These are phyloP conservation scores for Avicennia marina DNA, from an alignment of 257 asterid genomes.

Conservation along the genomic window DNA sequence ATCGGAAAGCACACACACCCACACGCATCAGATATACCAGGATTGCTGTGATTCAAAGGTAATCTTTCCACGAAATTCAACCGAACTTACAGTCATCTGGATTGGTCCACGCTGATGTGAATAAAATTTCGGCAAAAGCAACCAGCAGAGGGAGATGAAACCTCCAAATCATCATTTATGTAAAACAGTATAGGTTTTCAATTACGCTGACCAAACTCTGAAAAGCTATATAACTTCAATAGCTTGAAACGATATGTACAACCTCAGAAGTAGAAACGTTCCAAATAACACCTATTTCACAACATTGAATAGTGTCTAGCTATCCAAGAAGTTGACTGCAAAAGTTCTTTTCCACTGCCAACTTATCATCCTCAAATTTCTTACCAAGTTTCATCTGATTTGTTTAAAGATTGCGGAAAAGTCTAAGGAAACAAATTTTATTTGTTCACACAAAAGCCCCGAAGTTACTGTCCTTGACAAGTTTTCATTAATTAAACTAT, in stretches of 20 bases:
- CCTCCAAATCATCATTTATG: neutral
- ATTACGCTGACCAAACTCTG: neutral
- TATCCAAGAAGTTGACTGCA: conserved; percentile 5
- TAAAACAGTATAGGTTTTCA: conserved; percentile 7
- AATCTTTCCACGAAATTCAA: neutral
- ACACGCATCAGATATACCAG: neutral
- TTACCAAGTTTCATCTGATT: conserved; percentile 9
- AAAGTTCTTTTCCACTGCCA: neutral
- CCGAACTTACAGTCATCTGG: conserved; percentile 41
- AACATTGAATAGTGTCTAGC: conserved; percentile 8
- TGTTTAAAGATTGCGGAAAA: conserved; percentile 7
- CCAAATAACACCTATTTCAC: neutral
- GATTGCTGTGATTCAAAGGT: too few relatives aligned
- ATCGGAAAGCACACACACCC: too few relatives aligned
- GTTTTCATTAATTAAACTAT: neutral
- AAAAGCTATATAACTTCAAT: neutral
- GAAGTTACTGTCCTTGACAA: conserved; percentile 1
- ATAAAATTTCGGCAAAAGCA: conserved; percentile 30
- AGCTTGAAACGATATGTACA: neutral
- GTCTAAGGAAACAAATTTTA: conserved; percentile 20
- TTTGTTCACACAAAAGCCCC: conserved; percentile 13
- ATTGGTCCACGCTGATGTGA: conserved; percentile 42
- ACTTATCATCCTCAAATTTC: conserved; percentile 6
- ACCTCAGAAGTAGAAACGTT: neutral
- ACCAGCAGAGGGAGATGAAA: conserved; percentile 31